phyloP scores from a whole-genome alignment of 2,329 filamentous ascomycete genomes.

The Pseudogymnoascus sp. region DNA sequence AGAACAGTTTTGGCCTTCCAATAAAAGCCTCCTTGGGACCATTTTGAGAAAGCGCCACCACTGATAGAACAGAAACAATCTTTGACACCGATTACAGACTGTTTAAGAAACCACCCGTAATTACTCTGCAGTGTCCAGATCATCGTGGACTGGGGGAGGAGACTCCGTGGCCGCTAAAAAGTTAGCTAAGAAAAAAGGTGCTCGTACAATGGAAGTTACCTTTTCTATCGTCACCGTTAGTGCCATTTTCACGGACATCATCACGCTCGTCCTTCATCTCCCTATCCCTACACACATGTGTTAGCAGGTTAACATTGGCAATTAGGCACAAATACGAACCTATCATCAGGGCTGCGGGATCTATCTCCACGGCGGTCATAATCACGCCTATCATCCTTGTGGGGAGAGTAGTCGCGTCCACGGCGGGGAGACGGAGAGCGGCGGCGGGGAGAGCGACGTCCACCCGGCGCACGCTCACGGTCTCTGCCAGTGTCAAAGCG shows the following conservation, averaged over 20 bases:
- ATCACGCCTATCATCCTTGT: conserved; percentile 79
- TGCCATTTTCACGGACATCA: conserved; percentile 65
- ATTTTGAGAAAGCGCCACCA: background rate
- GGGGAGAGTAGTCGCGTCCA: conserved; percentile 68
- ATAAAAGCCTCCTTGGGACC: background rate
- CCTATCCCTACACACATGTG: conserved; percentile 30
- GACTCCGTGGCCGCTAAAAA: conserved; percentile 53
- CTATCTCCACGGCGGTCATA: conserved; percentile 67
- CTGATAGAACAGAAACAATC: background rate
- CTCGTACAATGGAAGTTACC: conserved; percentile 42
- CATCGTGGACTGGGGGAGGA: conserved; percentile 78
- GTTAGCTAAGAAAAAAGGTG: background rate
- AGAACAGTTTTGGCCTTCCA: background rate
- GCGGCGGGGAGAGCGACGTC: conserved; percentile 55
- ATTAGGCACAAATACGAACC: conserved; percentile 32
- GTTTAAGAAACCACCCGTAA: background rate
- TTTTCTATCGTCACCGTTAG: conserved; percentile 87
- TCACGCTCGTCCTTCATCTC: conserved; percentile 46
- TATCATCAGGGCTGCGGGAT: conserved; percentile 60
- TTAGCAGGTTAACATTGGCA: background rate
- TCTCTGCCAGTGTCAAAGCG: conserved; percentile 90
- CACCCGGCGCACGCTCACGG: conserved; percentile 47
- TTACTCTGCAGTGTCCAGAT: conserved; percentile 88
- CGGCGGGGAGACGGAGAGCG: conserved; percentile 50
- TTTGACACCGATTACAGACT: background rate